Evolutionary conservation across 78 protist species (phyloP).

Genomic region (Dictyostelium purpureum): DNA sequence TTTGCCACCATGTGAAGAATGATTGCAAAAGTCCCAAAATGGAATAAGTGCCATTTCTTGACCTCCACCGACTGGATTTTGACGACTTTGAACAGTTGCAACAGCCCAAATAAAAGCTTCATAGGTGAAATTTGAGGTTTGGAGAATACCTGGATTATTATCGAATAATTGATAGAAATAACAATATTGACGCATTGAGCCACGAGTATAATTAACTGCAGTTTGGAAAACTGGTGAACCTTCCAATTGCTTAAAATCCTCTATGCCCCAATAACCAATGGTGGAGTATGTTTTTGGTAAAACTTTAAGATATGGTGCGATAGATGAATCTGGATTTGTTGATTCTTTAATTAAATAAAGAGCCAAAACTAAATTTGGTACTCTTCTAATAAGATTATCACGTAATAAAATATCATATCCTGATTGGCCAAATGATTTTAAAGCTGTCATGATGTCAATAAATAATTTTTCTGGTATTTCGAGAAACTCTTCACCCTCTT

Average conservation of each 20-base stretch:
- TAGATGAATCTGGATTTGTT: neutral
- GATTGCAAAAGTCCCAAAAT: conserved; percentile 81
- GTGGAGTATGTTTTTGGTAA: conserved; percentile 45
- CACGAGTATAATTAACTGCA: conserved; percentile 7
- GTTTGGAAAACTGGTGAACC: conserved; percentile 8
- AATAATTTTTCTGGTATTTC: conserved; percentile 16
- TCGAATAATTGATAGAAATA: conserved; percentile 17
- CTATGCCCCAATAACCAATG: neutral
- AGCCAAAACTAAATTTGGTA: conserved; percentile 3
- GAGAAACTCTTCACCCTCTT: conserved; percentile 47
- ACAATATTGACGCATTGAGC: conserved; percentile 39
- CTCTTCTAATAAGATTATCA: neutral
- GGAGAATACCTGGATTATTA: conserved; percentile 27
- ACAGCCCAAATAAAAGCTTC: conserved; percentile 62
- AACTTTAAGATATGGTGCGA: conserved; percentile 66
- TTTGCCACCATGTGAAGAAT: neutral
- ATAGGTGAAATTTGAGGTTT: conserved; percentile 45
- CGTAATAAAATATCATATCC: neutral
- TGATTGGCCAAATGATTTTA: neutral
- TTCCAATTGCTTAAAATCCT: neutral
- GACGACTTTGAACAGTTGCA: conserved; percentile 54
- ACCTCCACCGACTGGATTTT: conserved; percentile 19
- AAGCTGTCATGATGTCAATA: neutral
- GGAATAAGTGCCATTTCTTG: conserved; percentile 37
- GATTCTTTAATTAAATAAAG: conserved; percentile 29